Conservation (phyloP, 78 protist species). For the Chrysochromulina parva region DNA sequence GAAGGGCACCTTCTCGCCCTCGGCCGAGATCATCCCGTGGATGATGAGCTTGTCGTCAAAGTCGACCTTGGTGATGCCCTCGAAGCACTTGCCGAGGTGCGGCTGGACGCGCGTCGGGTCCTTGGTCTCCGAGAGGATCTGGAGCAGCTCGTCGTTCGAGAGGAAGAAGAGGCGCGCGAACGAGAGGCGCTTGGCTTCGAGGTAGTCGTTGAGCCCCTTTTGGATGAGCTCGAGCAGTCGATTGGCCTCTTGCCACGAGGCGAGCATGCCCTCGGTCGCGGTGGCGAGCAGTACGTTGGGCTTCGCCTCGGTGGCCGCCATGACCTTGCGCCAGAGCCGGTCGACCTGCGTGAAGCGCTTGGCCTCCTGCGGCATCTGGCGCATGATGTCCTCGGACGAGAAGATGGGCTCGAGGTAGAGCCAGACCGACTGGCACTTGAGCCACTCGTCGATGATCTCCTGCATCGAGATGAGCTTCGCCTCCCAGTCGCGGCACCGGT, state of each 20-base stretch:
- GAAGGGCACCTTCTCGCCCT: slow-evolving; percentile 61
- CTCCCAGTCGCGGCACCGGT: slow-evolving; percentile 56
- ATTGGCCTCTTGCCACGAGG: slow-evolving; percentile 68
- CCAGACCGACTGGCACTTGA: slow-evolving; percentile 68
- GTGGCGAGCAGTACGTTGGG: slow-evolving; percentile 65
- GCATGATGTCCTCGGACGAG: slow-evolving; percentile 70
- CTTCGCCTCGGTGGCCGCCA: slow-evolving; percentile 37
- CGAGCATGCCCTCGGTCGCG: slow-evolving; percentile 69
- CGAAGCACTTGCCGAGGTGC: slow-evolving; percentile 77
- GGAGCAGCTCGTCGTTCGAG: slow-evolving; percentile 86
- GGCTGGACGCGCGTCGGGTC: slow-evolving; percentile 76
- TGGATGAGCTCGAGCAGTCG: slow-evolving; percentile 72
- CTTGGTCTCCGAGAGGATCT: slow-evolving; percentile 80
- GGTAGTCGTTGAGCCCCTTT: slow-evolving; percentile 77
- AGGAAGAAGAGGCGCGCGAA: slow-evolving; percentile 92
- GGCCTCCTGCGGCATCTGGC: slow-evolving; percentile 71
- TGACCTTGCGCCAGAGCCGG: slow-evolving; percentile 51
- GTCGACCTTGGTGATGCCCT: slow-evolving; percentile 56
- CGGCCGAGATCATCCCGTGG: slow-evolving; percentile 56
- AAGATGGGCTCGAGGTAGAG: slow-evolving; percentile 83
- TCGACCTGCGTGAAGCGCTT: slow-evolving; percentile 61
- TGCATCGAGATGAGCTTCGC: slow-evolving; percentile 32
- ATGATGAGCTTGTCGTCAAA: slow-evolving; percentile 38
- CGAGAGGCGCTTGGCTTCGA: slow-evolving; percentile 81
- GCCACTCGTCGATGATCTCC: slow-evolving; percentile 76